phyloP scores from a whole-genome alignment of 2,329 filamentous ascomycete genomes.

The Epichloe typhina region DNA sequence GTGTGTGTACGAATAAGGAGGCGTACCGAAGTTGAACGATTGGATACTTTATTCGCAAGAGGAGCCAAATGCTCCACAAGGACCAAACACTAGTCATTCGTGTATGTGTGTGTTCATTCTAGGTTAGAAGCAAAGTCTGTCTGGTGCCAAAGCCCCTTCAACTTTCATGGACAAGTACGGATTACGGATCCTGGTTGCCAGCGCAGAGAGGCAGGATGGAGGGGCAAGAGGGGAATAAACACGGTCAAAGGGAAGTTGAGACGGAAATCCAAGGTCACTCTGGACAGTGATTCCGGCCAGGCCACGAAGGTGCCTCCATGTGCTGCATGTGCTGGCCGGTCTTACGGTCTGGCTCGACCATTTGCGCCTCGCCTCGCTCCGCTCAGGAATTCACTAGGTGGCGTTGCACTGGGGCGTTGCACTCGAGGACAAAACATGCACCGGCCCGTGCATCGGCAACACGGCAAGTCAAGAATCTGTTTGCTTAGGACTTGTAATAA shows the following conservation, averaged over 20 bases:
- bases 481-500: no score
- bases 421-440: neutral
- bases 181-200: no score
- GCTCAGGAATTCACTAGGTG: neutral
- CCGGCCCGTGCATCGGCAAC: neutral
- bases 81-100: neutral
- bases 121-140: no score
- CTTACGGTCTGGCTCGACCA: neutral
- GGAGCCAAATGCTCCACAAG: neutral
- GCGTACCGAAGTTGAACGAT: neutral
- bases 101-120: no score
- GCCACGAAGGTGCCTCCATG: neutral
- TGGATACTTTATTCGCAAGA: neutral
- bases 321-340: no score
- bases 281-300: conserved; percentile 3
- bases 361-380: neutral
- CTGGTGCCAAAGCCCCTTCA: no score
- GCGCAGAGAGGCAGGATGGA: no score
- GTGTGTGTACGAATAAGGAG: neutral
- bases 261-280: neutral
- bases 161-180: no score
- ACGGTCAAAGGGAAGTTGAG: neutral
- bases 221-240: no score
- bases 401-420: neutral
- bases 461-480: neutral